Conservation (phyloP, 1,284 basidiomycete species). For the Wallemia ichthyophaga region DNA sequence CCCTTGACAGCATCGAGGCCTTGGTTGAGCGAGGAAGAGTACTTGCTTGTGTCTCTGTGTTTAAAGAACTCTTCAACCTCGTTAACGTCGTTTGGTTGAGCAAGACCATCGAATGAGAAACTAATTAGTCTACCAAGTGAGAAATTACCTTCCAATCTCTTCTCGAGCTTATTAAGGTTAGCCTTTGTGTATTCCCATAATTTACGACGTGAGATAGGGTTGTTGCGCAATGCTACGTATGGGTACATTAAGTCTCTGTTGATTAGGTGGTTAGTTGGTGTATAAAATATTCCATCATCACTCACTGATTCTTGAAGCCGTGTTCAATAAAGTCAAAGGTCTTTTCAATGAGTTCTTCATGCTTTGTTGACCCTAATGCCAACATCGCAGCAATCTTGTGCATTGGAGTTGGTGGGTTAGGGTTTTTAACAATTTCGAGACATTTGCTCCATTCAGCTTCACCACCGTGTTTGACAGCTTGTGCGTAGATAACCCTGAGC, state of each 20-base stretch:
- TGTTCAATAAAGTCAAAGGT: conserved; percentile 11
- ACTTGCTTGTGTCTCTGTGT: conserved; percentile 31
- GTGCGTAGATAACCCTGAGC: conserved; percentile 7
- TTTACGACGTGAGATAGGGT: conserved; percentile 12
- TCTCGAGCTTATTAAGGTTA: conserved; percentile 12
- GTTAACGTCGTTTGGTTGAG: conserved; percentile 35
- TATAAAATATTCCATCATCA: conserved; percentile 3
- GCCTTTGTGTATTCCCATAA: conserved; percentile 15
- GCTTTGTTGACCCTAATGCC: conserved; percentile 12
- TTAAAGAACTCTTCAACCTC: conserved; percentile 29
- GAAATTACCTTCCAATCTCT: conserved; percentile 7
- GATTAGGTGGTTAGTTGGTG: neutral
- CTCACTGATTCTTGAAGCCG: conserved; percentile 16
- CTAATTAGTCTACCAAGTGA: conserved; percentile 13
- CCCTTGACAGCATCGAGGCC: conserved; percentile 32
- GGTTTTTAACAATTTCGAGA: conserved; percentile 34
- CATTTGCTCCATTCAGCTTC: conserved; percentile 44
- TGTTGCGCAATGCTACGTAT: conserved; percentile 12
- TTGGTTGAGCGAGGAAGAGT: conserved; percentile 31
- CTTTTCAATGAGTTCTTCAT: conserved; percentile 11
- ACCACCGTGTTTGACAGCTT: conserved; percentile 45
- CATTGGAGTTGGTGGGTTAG: conserved; percentile 30
- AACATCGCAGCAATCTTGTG: conserved; percentile 16
- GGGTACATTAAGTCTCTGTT: conserved; percentile 9
- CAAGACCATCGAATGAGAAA: conserved; percentile 30